phyloP scores from a whole-genome alignment of 106 monocot species.

The Acanthochlamys bracteata region DNA sequence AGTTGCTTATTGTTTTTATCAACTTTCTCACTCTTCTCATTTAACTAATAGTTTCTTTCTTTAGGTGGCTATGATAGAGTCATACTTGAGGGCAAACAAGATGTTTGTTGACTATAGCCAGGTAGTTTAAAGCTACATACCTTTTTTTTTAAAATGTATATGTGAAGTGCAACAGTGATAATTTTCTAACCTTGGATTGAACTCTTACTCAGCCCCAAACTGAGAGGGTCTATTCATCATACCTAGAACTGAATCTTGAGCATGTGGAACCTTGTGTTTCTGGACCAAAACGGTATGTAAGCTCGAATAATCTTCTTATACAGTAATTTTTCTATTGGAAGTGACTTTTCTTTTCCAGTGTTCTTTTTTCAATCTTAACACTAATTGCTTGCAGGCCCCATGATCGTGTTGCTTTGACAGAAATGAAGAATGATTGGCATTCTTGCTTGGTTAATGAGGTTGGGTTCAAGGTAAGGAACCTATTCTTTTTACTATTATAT shows the following conservation, averaged over 20 bases:
- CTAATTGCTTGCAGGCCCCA: slow-evolving; percentile 40
- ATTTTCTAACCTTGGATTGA: no score
- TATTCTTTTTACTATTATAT: no score
- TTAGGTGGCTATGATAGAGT: slow-evolving; percentile 81
- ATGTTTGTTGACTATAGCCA: slow-evolving; percentile 93
- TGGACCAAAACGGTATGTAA: slow-evolving; percentile 73
- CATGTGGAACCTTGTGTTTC: slow-evolving; percentile 71
- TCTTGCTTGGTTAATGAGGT: slow-evolving; percentile 73
- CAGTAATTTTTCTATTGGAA: no score
- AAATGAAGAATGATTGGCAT: slow-evolving; percentile 84
- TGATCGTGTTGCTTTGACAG: slow-evolving; percentile 75
- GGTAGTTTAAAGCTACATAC: no score
- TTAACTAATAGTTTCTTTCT: not conserved
- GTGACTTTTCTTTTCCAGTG: not conserved
- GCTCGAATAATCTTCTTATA: no score
- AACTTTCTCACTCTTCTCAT: not conserved
- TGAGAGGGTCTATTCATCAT: slow-evolving; percentile 68
- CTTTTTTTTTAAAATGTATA: no score
- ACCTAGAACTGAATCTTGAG: slow-evolving; percentile 57
- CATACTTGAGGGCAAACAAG: slow-evolving; percentile 82
- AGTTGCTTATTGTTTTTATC: slow-evolving; percentile 4
- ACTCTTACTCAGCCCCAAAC: slow-evolving; percentile 60
- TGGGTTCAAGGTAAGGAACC: slow-evolving; percentile 74
- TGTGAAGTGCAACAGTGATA: no score
- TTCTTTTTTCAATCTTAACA: not conserved